phyloP scores from a whole-genome alignment of 257 asterid species.

The Voacanga thouarsii region DNA sequence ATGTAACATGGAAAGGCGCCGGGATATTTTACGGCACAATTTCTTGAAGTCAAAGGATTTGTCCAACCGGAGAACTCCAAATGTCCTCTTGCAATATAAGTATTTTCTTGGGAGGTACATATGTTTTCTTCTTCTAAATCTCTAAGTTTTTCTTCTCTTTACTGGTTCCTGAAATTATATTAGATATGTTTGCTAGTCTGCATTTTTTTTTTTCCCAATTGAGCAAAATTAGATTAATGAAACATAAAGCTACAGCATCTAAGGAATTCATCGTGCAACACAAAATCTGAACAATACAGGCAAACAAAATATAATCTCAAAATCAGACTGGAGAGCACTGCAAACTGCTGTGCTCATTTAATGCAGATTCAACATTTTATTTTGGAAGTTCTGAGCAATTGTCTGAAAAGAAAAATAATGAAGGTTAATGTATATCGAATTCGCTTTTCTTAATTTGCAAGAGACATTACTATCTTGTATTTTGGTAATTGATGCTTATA shows the following conservation, averaged over 20 bases:
- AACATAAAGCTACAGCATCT: not conserved
- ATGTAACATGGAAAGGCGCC: slow-evolving; percentile 45
- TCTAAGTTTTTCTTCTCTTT: not conserved
- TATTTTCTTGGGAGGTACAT: slow-evolving; percentile 77
- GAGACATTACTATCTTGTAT: not conserved
- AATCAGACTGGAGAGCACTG: not conserved
- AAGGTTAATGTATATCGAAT: not conserved
- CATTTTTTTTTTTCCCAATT: not conserved
- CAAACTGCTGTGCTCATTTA: not conserved
- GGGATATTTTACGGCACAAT: slow-evolving; percentile 49
- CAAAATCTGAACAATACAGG: not conserved
- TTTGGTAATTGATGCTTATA: not conserved
- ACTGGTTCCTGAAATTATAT: not conserved
- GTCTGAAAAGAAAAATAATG: not conserved
- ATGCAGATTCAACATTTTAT: not conserved
- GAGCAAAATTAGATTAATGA: not conserved
- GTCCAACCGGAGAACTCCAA: slow-evolving; percentile 71
- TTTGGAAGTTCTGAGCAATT: not conserved
- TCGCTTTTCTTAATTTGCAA: not conserved
- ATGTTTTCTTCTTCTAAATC: not conserved
- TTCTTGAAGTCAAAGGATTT: slow-evolving; percentile 68
- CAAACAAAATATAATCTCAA: not conserved
- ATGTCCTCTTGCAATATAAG: slow-evolving; percentile 53
- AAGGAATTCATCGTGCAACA: not conserved
- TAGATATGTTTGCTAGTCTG: not conserved